These are phyloP conservation scores for Phyllachora maydis DNA, from an alignment of 2,329 filamentous ascomycete species.

Conservation along the genomic window DNA sequence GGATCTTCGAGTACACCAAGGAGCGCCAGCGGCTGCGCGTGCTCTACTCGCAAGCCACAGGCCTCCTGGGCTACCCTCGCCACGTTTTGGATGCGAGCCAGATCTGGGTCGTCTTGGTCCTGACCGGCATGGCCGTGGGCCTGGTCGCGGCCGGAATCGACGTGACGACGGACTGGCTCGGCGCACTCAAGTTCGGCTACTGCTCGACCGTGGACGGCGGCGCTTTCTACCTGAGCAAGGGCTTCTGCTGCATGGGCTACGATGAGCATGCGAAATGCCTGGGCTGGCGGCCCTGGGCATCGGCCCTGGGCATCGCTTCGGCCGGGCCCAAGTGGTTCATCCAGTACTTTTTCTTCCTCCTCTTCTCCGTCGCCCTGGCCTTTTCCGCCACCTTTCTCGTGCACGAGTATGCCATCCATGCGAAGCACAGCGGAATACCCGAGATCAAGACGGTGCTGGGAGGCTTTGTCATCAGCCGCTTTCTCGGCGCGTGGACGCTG, in stretches of 20 bases:
- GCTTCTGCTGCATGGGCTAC: constrained; percentile 87
- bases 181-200: constrained; percentile 76
- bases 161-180: constrained; percentile 80
- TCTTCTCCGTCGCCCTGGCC: constrained; percentile 74
- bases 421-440: constrained; percentile 87
- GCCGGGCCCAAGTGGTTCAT: constrained; percentile 56
- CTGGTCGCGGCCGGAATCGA: constrained; percentile 76
- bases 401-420: constrained; percentile 65
- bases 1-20: constrained; percentile 98
- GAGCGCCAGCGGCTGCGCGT: constrained; percentile 75
- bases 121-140: constrained; percentile 70
- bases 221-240: constrained; percentile 74
- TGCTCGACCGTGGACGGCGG: constrained; percentile 66
- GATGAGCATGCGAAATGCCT: constrained; percentile 63
- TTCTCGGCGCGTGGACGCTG: constrained; percentile 76
- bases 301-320: constrained; percentile 45
- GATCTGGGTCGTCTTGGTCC: constrained; percentile 74
- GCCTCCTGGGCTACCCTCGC: constrained; percentile 51
- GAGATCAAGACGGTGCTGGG: constrained; percentile 95
- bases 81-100: constrained; percentile 70
- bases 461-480: constrained; percentile 77
- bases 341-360: constrained; percentile 70
- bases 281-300: constrained; percentile 76
- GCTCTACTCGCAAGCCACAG: constrained; percentile 46
- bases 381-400: constrained; percentile 61